These are phyloP conservation scores for Alternaria sp. DNA, from an alignment of 2,329 filamentous ascomycete species.

Conservation along the genomic window DNA sequence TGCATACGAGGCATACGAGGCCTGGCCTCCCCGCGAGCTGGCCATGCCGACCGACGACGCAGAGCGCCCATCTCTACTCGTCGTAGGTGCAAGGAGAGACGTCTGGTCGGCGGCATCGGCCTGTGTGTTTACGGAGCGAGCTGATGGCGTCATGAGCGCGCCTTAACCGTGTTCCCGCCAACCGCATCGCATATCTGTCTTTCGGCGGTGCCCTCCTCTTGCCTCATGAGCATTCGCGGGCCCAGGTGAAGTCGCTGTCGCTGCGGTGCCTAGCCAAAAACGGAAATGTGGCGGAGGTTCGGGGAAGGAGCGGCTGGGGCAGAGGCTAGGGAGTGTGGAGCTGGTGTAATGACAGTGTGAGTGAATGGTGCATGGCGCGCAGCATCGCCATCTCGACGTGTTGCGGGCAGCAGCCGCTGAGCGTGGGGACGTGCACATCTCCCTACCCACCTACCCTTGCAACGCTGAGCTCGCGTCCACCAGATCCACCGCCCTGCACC, in stretches of 20 bases:
- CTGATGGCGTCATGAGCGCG: conserved; percentile 52
- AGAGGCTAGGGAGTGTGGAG: conserved; percentile 23
- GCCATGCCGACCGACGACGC: conserved; percentile 62
- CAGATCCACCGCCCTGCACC: conserved; percentile 10
- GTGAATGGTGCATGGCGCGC: conserved; percentile 10
- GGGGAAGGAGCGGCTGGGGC: conserved; percentile 15
- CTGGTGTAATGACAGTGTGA: conserved; percentile 4
- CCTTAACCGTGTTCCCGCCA: conserved; percentile 46
- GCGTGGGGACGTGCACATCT: conserved; percentile 10
- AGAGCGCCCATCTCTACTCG: conserved; percentile 62
- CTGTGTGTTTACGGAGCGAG: conserved; percentile 50
- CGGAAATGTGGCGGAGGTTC: conserved; percentile 19
- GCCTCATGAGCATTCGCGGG: conserved; percentile 42
- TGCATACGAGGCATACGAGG: conserved; percentile 69
- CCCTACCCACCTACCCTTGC: conserved; percentile 2
- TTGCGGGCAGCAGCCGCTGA: conserved; percentile 10
- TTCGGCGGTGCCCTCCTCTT: conserved; percentile 38
- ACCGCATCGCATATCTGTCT: conserved; percentile 47
- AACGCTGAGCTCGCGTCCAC: background rate
- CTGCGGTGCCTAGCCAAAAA: conserved; percentile 19
- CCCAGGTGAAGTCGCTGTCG: conserved; percentile 20
- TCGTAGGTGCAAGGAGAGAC: conserved; percentile 53
- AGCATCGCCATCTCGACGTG: conserved; percentile 11
- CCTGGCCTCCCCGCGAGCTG: conserved; percentile 67
- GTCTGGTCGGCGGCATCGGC: conserved; percentile 47